Evolutionary conservation across 805 yeast genomes (phyloP), one percentile per base, ranked within the genome.

Genomic region (Starmera amethionina): DNA sequence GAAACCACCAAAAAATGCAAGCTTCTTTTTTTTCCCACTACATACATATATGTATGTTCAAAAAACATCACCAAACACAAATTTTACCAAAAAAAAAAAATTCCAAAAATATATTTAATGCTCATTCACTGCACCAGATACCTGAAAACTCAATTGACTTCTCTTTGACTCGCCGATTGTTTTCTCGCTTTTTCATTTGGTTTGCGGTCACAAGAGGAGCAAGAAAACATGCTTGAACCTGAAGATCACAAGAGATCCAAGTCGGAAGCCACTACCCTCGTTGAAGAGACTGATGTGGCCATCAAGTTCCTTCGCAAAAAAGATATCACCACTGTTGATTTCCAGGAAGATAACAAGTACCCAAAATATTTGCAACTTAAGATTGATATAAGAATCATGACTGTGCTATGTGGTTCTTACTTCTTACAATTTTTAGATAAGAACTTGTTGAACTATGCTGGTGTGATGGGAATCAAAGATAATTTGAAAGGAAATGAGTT

Each of bases 361-460:
- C 49, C 59, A 4, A 38, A 40, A 3, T 22, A 35, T 37, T 37
- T 60, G 18, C 35, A 35, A 8, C 44, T 58, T 14, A 74, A 70
- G 49, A 58, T 77, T n/a, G 83, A 77, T 52, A 34, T 41, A 7
- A 59, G 67, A 33, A 61, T 77, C 15, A 51, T 75, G 53, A 66
- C 78, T 0, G 56, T 75, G 27, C 54, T 77, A 47, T 72, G 80
- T 46, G 60, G 67, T 31, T 67, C 75, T 12, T 77, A 77, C 47
- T 68, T 77, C 41, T 56, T 76, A 14, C 80, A 77, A 59, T 74
- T 73, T 47, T 58, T 77, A 41, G 84, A 78, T 47, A 78, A 78
- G 49, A 65, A 74, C n/a, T 56, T 77, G 38, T 56, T 73, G 32
- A 76, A 77, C 46, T 75, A 77, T 50, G 79, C 83, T 3, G 79